Base-by-base conservation (phyloP, 805 yeast genomes). In the Pichia cabralensis region DNA sequence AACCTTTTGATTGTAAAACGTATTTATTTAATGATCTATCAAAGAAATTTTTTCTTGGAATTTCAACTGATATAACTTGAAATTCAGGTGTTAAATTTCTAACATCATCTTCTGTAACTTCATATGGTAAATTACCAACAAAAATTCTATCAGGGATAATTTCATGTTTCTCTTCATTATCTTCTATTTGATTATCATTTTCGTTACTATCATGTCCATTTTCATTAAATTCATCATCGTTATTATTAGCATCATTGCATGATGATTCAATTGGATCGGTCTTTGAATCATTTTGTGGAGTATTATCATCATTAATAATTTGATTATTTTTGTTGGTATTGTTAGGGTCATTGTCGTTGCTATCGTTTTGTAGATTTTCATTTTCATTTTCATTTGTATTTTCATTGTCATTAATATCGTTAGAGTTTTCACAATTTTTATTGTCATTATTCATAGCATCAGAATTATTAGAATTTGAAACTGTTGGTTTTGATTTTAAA, bases 91-190 rank as follows among this genome's bases (percentile, higher is more conserved):
- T 58, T 39, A 62, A 56, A 11, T 50, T 56, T 35, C 54, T 56
- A 30, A 71, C 56, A 35, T 69, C 71, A 5, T 61, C 66, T 43
- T 67, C 71, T 12, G 67, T 57, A 15, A 65, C 60, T 24, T 52
- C 52, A 48, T 56, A 67, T 25, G 61, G 62, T 35, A 71, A 52
- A 46, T 69, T 69, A 30, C 66, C 65, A 28, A 70, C 61, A 39
- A 62, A 64, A 16, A 68, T 58, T 31, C 64, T 65, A 31, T 64
- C 68, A 38, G 65, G 70, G 41, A 67, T 60, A 38, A 57, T 37
- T 18, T 43, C 44, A 28, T 35, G 44, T 19, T 36, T 17, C 9
- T 42, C 36, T 35, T 33, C 41, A 36, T 35, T 33, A 26, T 19
- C 36, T 14, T 36, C 39, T n/a, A n/a, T n/a, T n/a, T n/a, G n/a